Evolutionary conservation across 2,329 filamentous ascomycete species (phyloP).

Genomic region (Colletotrichum lupini): DNA sequence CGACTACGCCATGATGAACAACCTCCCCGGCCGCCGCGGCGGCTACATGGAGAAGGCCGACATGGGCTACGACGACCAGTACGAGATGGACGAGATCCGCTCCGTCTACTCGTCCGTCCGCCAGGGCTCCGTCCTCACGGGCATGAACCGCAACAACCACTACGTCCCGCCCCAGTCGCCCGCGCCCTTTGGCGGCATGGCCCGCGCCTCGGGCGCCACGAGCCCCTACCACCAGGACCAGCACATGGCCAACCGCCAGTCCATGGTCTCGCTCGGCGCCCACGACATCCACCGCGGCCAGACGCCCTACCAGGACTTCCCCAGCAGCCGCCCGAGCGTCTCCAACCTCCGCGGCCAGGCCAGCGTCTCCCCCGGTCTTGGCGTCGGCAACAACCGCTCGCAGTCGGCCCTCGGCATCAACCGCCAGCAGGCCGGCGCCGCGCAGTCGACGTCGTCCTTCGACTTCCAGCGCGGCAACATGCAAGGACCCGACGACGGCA

Average conservation of each 20-base stretch:
- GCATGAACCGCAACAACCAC: slow-evolving; percentile 74
- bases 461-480: slow-evolving; percentile 68
- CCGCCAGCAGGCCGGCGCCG: slow-evolving; percentile 56
- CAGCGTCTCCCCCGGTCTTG: slow-evolving; percentile 58
- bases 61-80: slow-evolving; percentile 78
- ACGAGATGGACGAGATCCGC: slow-evolving; percentile 98
- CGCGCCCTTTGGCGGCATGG: slow-evolving; percentile 68
- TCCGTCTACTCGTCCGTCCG: slow-evolving; percentile 94
- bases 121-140: slow-evolving; percentile 87
- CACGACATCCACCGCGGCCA: slow-evolving; percentile 60
- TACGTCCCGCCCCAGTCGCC: slow-evolving; percentile 89
- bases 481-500: slow-evolving; percentile 79
- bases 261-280: slow-evolving; percentile 74
- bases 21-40: slow-evolving; percentile 90
- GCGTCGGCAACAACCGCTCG: slow-evolving; percentile 49
- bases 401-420: slow-evolving; percentile 59
- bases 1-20: slow-evolving; percentile 89
- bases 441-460: slow-evolving; percentile 66
- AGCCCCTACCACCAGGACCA: slow-evolving; percentile 54
- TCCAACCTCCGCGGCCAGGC: slow-evolving; percentile 65
- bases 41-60: slow-evolving; percentile 73
- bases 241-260: slow-evolving; percentile 73
- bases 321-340: slow-evolving; percentile 67
- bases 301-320: slow-evolving; percentile 69
- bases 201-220: slow-evolving; percentile 56